Evolutionary conservation across 2,329 filamentous ascomycete species (phyloP).

Genomic region (Magnaporthales sp.): DNA sequence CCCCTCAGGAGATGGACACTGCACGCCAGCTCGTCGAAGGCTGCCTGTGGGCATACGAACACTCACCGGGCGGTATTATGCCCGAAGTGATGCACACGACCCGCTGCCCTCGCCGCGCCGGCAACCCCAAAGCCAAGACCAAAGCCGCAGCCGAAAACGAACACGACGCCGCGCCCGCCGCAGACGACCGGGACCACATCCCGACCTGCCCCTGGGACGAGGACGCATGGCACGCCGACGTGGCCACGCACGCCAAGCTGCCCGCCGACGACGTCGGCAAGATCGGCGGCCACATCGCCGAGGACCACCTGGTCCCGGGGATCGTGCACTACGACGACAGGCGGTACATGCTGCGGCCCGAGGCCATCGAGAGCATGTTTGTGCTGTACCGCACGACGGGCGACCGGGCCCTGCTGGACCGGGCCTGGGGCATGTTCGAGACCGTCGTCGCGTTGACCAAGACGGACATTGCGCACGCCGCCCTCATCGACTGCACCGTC

Average conservation of each 20-base stretch:
- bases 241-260: constrained; percentile 11
- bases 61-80: constrained; percentile 43
- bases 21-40: constrained; percentile 41
- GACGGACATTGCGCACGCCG: constrained; percentile 7
- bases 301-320: constrained; percentile 35
- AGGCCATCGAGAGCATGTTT: constrained; percentile 66
- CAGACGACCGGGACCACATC: constrained; percentile 12
- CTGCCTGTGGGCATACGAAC: constrained; percentile 45
- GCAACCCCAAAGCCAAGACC: not conserved
- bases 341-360: constrained; percentile 53
- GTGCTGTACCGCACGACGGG: constrained; percentile 75
- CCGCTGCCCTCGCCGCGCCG: constrained; percentile 19
- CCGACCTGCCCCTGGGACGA: constrained; percentile 24
- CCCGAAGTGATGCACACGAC: constrained; percentile 30
- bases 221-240: constrained; percentile 17
- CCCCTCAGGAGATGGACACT: constrained; percentile 30
- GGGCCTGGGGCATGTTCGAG: constrained; percentile 74
- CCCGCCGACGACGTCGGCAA: constrained; percentile 17
- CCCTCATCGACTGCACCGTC: not conserved
- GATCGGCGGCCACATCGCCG: constrained; percentile 10
- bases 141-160: constrained; percentile 10
- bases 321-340: constrained; percentile 39
- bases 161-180: not conserved
- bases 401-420: constrained; percentile 60
- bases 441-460: constrained; percentile 55